These are phyloP conservation scores for Coemansia sp. DNA, from an alignment of 192 early-diverging fungal genomes.

Conservation along the genomic window DNA sequence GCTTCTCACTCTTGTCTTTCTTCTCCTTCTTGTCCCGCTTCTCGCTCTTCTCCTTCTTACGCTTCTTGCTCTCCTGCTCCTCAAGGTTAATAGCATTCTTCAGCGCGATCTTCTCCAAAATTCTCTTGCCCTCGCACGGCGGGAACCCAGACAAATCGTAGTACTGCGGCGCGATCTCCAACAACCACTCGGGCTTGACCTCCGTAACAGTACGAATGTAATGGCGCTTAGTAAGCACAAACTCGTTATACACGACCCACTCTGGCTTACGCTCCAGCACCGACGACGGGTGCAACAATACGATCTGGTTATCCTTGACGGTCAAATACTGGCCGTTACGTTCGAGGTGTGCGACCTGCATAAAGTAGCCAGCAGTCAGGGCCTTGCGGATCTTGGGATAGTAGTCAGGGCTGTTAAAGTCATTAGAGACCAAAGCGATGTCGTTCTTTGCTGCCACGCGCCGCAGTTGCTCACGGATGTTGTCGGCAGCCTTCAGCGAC, in stretches of 20 bases:
- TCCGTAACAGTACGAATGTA: slow-evolving; percentile 95
- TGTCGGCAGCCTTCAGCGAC: slow-evolving; percentile 88
- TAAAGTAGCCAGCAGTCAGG: slow-evolving; percentile 92
- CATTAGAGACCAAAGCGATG: slow-evolving; percentile 69
- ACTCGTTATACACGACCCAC: slow-evolving; percentile 99
- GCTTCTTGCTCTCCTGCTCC: slow-evolving; percentile 55
- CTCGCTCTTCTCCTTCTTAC: slow-evolving; percentile 43
- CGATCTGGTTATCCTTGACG: slow-evolving; percentile 96
- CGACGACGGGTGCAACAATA: slow-evolving; percentile 91
- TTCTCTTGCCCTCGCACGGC: slow-evolving; percentile 87
- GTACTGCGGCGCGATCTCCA: slow-evolving; percentile 85
- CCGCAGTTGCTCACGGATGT: slow-evolving; percentile 86
- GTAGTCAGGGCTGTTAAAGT: slow-evolving; percentile 73
- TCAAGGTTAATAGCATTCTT: slow-evolving; percentile 53
- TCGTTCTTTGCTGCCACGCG: slow-evolving; percentile 78
- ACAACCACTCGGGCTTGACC: slow-evolving; percentile 83
- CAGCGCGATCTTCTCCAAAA: slow-evolving; percentile 70
- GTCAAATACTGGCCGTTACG: slow-evolving; percentile 88
- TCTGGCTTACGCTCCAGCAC: slow-evolving; percentile 90
- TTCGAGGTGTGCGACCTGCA: slow-evolving; percentile 97
- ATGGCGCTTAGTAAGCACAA: slow-evolving; percentile 94
- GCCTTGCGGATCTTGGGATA: slow-evolving; percentile 91
- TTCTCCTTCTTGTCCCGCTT: slow-evolving; percentile 39
- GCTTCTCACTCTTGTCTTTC: slow-evolving; percentile 38
- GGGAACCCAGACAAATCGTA: slow-evolving; percentile 93